These are phyloP conservation scores for Holtermannia corniformis DNA, from an alignment of 768 basidiomycete species.

Conservation along the genomic window DNA sequence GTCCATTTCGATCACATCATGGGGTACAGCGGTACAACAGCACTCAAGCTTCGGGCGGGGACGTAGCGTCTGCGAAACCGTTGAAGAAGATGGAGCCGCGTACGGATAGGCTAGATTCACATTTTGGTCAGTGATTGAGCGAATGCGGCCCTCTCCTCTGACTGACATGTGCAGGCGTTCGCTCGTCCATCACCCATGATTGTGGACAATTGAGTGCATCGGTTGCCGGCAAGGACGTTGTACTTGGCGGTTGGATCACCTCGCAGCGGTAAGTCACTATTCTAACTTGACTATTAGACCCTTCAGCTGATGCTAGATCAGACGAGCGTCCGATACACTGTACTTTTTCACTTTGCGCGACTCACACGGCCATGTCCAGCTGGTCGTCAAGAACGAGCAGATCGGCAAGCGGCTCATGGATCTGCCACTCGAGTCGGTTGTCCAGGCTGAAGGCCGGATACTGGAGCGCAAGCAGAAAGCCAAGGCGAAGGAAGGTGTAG, in stretches of 20 bases:
- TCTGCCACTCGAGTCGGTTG: slow-evolving; percentile 66
- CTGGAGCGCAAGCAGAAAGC: slow-evolving; percentile 41
- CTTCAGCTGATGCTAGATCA: neutral
- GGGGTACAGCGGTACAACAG: neutral
- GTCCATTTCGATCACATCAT: too few relatives aligned
- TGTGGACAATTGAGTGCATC: slow-evolving; percentile 53
- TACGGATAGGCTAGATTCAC: neutral
- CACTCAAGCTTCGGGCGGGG: neutral
- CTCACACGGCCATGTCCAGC: slow-evolving; percentile 64
- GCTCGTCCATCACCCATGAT: slow-evolving; percentile 48
- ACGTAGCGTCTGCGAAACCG: neutral
- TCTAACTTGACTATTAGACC: neutral
- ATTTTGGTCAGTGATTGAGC: neutral
- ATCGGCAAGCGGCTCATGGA: slow-evolving; percentile 48
- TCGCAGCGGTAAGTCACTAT: slow-evolving; percentile 55
- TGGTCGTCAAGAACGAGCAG: slow-evolving; percentile 46
- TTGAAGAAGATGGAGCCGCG: neutral
- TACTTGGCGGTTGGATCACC: slow-evolving; percentile 73
- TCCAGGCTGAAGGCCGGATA: slow-evolving; percentile 68
- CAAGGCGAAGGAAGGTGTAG: slow-evolving; percentile 6
- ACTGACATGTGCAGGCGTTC: slow-evolving; percentile 20
- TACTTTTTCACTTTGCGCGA: slow-evolving; percentile 85
- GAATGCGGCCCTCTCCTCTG: too few relatives aligned
- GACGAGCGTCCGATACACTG: slow-evolving; percentile 41
- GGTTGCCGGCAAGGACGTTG: slow-evolving; percentile 53